Evolutionary conservation across 129 eudicot species (phyloP).

Genomic region (Erigeron canadensis): DNA sequence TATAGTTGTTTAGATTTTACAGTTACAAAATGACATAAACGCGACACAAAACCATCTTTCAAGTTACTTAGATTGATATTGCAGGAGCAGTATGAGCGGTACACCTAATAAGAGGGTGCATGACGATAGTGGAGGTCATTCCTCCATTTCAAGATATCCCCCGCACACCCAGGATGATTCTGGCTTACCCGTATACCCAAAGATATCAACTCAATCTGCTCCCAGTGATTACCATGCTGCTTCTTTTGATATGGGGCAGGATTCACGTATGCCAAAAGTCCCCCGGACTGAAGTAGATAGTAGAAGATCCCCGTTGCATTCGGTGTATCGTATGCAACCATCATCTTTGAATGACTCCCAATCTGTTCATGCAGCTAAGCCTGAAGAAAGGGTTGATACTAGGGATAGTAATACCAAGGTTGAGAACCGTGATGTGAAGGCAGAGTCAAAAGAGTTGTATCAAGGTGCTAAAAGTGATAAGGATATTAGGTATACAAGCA

Average conservation of each 20-base stretch:
- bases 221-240: slow-evolving; percentile 52
- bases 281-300: slow-evolving; percentile 62
- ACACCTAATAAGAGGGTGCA: slow-evolving; percentile 73
- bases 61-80: slow-evolving; percentile 6
- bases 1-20: too few species aligned
- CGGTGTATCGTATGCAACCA: slow-evolving; percentile 42
- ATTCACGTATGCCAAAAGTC: slow-evolving; percentile 61
- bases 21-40: too few species aligned
- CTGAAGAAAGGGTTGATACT: slow-evolving; percentile 55
- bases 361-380: slow-evolving; percentile 51
- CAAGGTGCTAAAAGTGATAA: slow-evolving; percentile 61
- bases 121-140: slow-evolving; percentile 74
- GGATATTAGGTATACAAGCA: slow-evolving; percentile 47
- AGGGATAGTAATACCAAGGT: slow-evolving; percentile 63
- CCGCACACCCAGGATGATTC: slow-evolving; percentile 59
- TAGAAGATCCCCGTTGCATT: slow-evolving; percentile 55
- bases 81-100: slow-evolving; percentile 57
- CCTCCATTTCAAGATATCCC: slow-evolving; percentile 53
- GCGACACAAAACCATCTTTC: too few species aligned
- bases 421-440: slow-evolving; percentile 59
- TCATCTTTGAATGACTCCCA: slow-evolving; percentile 44
- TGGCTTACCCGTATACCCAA: slow-evolving; percentile 40
- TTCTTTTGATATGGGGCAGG: slow-evolving; percentile 51
- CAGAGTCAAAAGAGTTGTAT: slow-evolving; percentile 61
- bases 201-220: slow-evolving; percentile 42